Evolutionary conservation across 441 rosid species (phyloP), one percentile per base, ranked within the genome.

Genomic region (Croton laevigatus): DNA sequence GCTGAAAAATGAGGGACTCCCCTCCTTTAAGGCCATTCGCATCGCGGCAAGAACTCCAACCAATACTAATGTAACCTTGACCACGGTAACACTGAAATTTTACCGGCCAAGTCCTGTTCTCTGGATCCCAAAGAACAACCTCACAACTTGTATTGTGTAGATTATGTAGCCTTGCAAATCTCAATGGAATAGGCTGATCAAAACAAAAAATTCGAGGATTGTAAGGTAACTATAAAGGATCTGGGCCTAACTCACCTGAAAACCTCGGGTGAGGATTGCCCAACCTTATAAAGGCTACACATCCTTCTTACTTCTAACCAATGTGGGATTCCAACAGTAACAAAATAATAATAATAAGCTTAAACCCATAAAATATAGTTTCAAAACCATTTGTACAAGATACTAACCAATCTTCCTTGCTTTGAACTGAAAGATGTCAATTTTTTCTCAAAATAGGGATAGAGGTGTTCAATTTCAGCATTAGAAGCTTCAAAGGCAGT

Each of bases 41-140:
- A 59, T 0, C 17, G 4, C 67, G 49, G 40, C 62, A 73, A 45
- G 20, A 14, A 1, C 1, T 60, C 76, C 76, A 73, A 40, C 68
- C 71, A 13, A 27, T 27, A 20, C 62, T 54, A 60, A 73, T 59
- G 67, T 17, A 52, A 40, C n/a, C 44, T 37, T n/a, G 16, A 32
- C 19, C 49, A 59, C 3, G 3, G 32, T 40, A 27, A n/a, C n/a
- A n/a, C n/a, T n/a, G n/a, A 38, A 58, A 53, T 13, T 9, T 5
- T 49, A 48, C 66, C 20, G 71, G 76, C 66, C 66, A 66, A 37
- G 61, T 59, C 55, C 71, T 66, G 38, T 66, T 66, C 36, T 59
- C 20, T 51, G 49, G 48, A 55, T 73, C 60, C 32, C 12, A 45
- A 66, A 73, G n/a, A 40, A 59, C 27, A 66, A 65, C 36, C 61